Conservation (phyloP, 257 asterid genomes). For the Solanum clarkiae region DNA sequence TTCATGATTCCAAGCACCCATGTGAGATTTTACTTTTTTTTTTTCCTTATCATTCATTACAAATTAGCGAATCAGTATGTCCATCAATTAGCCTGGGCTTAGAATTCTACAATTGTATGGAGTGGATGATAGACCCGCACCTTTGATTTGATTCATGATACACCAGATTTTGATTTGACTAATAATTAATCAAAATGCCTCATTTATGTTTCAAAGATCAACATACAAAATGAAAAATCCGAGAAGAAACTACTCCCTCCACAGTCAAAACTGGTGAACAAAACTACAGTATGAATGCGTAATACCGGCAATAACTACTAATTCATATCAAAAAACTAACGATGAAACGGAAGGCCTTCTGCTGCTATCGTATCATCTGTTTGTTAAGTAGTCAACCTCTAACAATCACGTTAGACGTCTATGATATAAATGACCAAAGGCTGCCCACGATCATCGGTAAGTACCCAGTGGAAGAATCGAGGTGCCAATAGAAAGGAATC, state of each 20-base stretch:
- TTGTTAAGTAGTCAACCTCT: background rate
- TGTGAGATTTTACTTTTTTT: too few relatives aligned
- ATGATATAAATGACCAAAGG: background rate
- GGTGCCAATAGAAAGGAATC: slow-evolving; percentile 5
- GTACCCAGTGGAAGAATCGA: background rate
- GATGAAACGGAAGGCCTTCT: background rate
- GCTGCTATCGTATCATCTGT: background rate
- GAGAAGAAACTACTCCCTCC: background rate
- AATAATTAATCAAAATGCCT: background rate
- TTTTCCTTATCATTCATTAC: too few relatives aligned
- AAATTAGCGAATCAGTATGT: too few relatives aligned
- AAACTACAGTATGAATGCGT: background rate
- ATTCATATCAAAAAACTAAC: background rate
- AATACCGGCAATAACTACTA: background rate
- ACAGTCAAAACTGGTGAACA: background rate
- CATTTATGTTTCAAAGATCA: background rate
- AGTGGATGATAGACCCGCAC: too few relatives aligned
- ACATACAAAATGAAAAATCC: background rate
- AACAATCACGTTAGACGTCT: background rate
- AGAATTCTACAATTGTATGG: too few relatives aligned
- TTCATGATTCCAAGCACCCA: too few relatives aligned
- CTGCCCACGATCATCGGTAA: background rate
- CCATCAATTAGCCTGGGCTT: too few relatives aligned
- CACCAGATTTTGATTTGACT: too few relatives aligned
- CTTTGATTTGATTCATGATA: too few relatives aligned